phyloP scores from a whole-genome alignment of 768 basidiomycete genomes.

The Phlebiopsis flavidoalba region DNA sequence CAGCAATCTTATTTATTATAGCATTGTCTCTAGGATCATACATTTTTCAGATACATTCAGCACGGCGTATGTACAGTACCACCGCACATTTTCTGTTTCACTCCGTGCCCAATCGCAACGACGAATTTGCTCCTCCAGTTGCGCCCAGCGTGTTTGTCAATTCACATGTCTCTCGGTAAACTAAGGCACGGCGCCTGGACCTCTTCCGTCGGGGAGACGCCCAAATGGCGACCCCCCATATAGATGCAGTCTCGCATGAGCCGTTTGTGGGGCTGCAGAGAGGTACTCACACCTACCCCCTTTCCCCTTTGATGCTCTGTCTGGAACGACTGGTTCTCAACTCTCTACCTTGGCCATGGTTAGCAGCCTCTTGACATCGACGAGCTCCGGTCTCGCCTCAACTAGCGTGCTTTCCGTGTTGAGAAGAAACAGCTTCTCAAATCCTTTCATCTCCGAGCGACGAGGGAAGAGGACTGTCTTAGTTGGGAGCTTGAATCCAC shows the following conservation, averaged over 20 bases:
- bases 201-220: not conserved
- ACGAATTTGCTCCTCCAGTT: not conserved
- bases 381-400: not conserved
- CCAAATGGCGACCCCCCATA: not conserved
- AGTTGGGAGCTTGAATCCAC: conserved; percentile 6
- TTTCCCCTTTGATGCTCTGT: not conserved
- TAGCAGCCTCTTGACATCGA: conserved; percentile 1
- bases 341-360: not conserved
- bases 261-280: not conserved
- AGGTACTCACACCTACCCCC: not conserved
- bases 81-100: not conserved
- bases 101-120: not conserved
- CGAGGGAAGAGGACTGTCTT: not conserved
- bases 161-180: conserved; percentile 1
- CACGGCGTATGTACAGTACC: not conserved
- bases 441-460: not conserved
- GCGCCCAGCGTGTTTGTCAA: not conserved
- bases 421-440: conserved; percentile 7
- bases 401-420: conserved; percentile 9
- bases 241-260: not conserved
- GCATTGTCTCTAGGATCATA: not conserved
- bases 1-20: conserved; percentile 2
- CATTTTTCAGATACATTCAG: too few relatives aligned
- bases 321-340: not conserved
- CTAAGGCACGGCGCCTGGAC: not conserved